phyloP scores from a whole-genome alignment of 208 protist genomes.

The Trypanosoma lewisi region DNA sequence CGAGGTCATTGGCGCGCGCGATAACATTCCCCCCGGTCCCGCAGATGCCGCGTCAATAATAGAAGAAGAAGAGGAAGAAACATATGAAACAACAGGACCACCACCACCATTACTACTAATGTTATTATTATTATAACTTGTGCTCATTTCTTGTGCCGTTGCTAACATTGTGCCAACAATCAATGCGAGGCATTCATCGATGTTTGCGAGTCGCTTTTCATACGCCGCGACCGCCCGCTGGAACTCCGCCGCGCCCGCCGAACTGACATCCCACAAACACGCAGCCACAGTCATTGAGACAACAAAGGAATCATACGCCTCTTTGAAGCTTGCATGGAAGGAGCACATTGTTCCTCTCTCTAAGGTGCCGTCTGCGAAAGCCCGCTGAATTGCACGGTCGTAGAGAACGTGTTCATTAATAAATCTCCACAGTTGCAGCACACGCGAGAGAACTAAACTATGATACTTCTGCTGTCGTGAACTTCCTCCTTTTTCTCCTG shows the following conservation, averaged over 20 bases:
- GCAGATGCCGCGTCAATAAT: neutral
- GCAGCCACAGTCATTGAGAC: neutral
- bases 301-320: slow-evolving; percentile 39
- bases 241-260: slow-evolving; percentile 38
- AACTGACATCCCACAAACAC: slow-evolving; percentile 45
- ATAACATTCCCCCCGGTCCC: neutral
- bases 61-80: neutral
- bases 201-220: slow-evolving; percentile 30
- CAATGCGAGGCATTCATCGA: slow-evolving; percentile 70
- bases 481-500: slow-evolving; percentile 4
- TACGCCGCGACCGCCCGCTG: slow-evolving; percentile 46
- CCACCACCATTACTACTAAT: no score
- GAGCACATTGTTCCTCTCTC: slow-evolving; percentile 11
- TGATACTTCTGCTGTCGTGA: slow-evolving; percentile 17
- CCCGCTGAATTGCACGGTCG: slow-evolving; percentile 11
- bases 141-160: slow-evolving; percentile 42
- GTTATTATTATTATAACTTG: slow-evolving; percentile 9
- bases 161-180: slow-evolving; percentile 65
- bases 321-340: slow-evolving; percentile 39
- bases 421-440: slow-evolving; percentile 22
- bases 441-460: slow-evolving; percentile 1
- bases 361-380: slow-evolving; percentile 15
- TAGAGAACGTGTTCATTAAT: slow-evolving; percentile 33
- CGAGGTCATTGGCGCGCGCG: neutral
- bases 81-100: neutral